Conservation (phyloP, 2,329 filamentous ascomycete genomes). For the Aspergillus proliferans region DNA sequence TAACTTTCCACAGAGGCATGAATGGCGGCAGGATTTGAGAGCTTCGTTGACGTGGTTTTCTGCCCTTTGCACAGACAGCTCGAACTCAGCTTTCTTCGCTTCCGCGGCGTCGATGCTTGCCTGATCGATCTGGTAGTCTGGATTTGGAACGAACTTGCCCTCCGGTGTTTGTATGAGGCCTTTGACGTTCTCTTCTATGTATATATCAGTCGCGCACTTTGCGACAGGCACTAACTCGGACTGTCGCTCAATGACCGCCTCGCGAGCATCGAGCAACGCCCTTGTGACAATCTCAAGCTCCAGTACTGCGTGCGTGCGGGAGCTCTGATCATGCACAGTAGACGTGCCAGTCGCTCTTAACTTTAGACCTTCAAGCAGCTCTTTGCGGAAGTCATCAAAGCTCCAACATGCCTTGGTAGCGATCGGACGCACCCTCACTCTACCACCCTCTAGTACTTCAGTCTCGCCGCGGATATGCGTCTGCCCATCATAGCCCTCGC, state of each 20-base stretch:
- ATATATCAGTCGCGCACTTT: conserved; percentile 38
- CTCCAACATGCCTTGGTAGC: conserved; percentile 23
- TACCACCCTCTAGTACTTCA: conserved; percentile 34
- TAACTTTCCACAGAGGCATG: conserved; percentile 36
- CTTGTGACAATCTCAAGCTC: conserved; percentile 39
- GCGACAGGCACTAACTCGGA: conserved; percentile 42
- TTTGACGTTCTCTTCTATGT: conserved; percentile 34
- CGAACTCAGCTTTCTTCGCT: conserved; percentile 32
- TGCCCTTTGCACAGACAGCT: conserved; percentile 27
- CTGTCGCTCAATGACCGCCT: conserved; percentile 37
- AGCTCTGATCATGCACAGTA: conserved; percentile 40
- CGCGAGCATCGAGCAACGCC: conserved; percentile 29
- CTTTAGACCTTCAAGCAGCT: conserved; percentile 25
- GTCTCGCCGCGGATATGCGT: conserved; percentile 40
- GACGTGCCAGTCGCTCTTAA: conserved; percentile 33
- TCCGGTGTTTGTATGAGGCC: conserved; percentile 22
- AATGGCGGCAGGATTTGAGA: conserved; percentile 15
- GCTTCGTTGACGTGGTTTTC: conserved; percentile 25
- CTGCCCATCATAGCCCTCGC: conserved; percentile 37
- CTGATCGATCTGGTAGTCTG: conserved; percentile 32
- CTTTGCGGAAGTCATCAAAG: conserved; percentile 25
- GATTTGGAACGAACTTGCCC: conserved; percentile 30
- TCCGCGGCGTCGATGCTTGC: conserved; percentile 35
- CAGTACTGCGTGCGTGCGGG: conserved; percentile 40
- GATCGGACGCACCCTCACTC: conserved; percentile 39